Conservation (phyloP, 1,284 basidiomycete species). For the Trametes hirsuta region DNA sequence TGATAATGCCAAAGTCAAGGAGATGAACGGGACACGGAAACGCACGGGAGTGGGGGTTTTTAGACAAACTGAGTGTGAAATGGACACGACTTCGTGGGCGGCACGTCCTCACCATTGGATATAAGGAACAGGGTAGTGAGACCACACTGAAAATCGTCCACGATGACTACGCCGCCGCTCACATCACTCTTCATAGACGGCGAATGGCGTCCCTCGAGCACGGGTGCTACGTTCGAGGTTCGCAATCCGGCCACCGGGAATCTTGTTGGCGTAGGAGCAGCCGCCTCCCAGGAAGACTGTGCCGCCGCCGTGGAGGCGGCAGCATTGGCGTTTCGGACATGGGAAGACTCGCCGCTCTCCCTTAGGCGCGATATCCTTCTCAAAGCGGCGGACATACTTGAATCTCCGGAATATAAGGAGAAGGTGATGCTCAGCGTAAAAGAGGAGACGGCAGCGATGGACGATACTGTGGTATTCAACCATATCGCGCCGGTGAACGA, state of each 20-base stretch:
- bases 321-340: conserved; percentile 48
- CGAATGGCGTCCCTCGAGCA: conserved; percentile 39
- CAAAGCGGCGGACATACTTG: conserved; percentile 48
- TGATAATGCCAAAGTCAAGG: no score
- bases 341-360: conserved; percentile 46
- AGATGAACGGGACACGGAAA: no score
- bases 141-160: background rate
- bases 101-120: no score
- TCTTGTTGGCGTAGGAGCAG: conserved; percentile 47
- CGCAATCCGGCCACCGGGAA: conserved; percentile 44
- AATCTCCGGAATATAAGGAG: conserved; percentile 44
- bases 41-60: no score
- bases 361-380: conserved; percentile 48
- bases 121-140: no score
- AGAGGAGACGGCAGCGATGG: conserved; percentile 45
- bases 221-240: conserved; percentile 47
- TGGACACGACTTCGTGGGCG: no score
- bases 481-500: conserved; percentile 13
- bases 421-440: conserved; percentile 37
- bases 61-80: no score
- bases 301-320: conserved; percentile 52
- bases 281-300: conserved; percentile 51
- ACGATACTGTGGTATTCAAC: conserved; percentile 30
- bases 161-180: conserved; percentile 23
- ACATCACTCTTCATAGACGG: conserved; percentile 39